Evolutionary conservation across 1,139 yeast species (phyloP), one percentile per base, ranked within the genome.

Genomic region (Yamadazyma pseudoaaseri): DNA sequence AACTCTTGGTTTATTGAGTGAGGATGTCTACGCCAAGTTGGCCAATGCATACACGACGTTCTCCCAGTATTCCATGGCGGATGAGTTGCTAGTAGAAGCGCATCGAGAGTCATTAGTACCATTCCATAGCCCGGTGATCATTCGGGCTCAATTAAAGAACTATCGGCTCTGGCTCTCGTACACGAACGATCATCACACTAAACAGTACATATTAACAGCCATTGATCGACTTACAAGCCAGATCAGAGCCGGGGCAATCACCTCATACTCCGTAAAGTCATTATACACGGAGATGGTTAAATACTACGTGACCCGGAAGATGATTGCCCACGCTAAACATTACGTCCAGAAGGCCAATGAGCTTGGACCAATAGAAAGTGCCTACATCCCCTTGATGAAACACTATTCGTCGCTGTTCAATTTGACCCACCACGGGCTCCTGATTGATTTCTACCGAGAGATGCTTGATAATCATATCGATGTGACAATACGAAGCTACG

Each of bases 401-500:
- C 47, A 43, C 41, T 54, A 50, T 47, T 50, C 49, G 11, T 39
- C 33, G 33, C 51, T 29, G 20, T 54, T 36, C 44, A 58, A 51
- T 36, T 58, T 51, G 46, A 61, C 49, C 26, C 50, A 49, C 10
- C 61, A 46, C 44, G 59, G 62, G 17, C 51, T 45, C 36, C 54
- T 62, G 5, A 49, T 66, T 37, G 49, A 55, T 9, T 21, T 70
- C 2, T 76, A 72, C 47, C 56, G 65, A 27, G 56, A 60, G 29
- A 65, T 75, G 70, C 64, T 62, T 3, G 52, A 54, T 3, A 45
- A 48, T 6, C 54, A 62, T 6, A 45, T 66, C 4, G 46, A 52
- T 1, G 48, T 69, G 2, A 53, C 64, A 7, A 54, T 75, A 0
- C 51, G 52, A 13, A 58, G 76, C 0, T 69, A 76, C 37, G 57